Base-by-base conservation (phyloP, 2,329 filamentous ascomycete species). In the Fusarium nodosum region DNA sequence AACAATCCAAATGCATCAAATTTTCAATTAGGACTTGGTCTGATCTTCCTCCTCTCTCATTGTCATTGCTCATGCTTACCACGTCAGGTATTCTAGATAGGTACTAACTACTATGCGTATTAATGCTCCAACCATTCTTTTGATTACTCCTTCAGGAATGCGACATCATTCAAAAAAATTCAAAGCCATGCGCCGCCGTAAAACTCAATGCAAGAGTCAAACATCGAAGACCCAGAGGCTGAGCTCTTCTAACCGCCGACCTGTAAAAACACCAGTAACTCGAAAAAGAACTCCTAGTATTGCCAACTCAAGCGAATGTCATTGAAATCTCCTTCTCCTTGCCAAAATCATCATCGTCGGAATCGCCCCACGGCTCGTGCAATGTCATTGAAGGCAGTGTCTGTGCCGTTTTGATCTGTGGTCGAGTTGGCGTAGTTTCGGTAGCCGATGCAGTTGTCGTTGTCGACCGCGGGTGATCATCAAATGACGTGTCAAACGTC, bases 281-380 rank as follows among this genome's bases (percentile, higher is more conserved):
- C 20, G 55, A 53, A 61, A 65, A 59, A 28, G 24, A 54, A 53
- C 41, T 58, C 60, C 45, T n/a, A 28, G 41, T 52, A 41, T 58
- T 39, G 50, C 33, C 44, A 39, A 39, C 44, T 66, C 55, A 93
- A 79, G 91, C 92, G 87, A 95, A 95, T 67, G 91, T 93, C 91
- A 95, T 91, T 33, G 87, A 86, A 68, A 95, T 92, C 79, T 93
- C 91, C 76, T 89, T 88, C 78, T 93, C 91, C 74, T 87, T 86
- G 20, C 89, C 90, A 81, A 91, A 91, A 54, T 91, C 87, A 31
- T 90, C 87, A 45, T 93, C 90, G 46, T 86, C 85, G 11, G 88
- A 83, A 53, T 87, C 91, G 5, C 87, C 89, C 93, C 93, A 95
- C 2, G 91, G 86, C 85, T 95, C 81, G 64, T 82, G 72, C 31